Base-by-base conservation (phyloP, 768 basidiomycete species). In the Auriscalpium microsporum region DNA sequence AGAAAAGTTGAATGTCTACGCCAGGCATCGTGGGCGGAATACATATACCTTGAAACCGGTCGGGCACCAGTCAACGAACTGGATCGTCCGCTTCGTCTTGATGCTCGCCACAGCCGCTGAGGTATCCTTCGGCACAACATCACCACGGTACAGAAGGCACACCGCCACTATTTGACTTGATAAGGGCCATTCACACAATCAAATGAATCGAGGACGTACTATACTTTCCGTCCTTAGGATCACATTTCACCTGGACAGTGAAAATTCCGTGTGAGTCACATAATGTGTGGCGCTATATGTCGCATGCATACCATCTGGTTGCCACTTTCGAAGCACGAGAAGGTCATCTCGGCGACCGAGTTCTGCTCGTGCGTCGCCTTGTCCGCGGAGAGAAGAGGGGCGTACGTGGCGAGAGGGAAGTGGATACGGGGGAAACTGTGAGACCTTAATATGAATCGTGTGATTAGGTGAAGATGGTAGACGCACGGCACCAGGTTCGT, bases 21-120 rank as follows among this genome's bases (percentile, higher is more conserved):
- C 23, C 7, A 14, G 23, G 8, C 42, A 44, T 28, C 4, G 28
- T 28, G 28, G 46, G 50, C 11, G 49, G 13, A 44, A 14, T 2
- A 60, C 67, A 42, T 44, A 80, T 44, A 80, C 79, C 75, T 94
- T 94, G 86, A 94, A 95, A 59, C 94, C 95, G 66, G 95, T 98
- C 38, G 90, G 90, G 72, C 91, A 94, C 94, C 94, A 97, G 68
- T 96, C 94, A 58, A 97, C 94, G 69, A 95, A 96, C 67, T 95
- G 94, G 67, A 98, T 96, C 23, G 95, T 96, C 62, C 89, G 84
- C 81, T 94, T 97, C 55, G 94, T 97, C 80, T 94, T 96, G 78
- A 98, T 91, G 62, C 79, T 86, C 45, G 90, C 83, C 63, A 97
- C 90, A 56, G 95, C 95, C 55, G 88, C 83, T 61, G 94, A 88